Evolutionary conservation across 345 rosid genomes (phyloP).

Genomic region (Cardamine resedifolia): DNA sequence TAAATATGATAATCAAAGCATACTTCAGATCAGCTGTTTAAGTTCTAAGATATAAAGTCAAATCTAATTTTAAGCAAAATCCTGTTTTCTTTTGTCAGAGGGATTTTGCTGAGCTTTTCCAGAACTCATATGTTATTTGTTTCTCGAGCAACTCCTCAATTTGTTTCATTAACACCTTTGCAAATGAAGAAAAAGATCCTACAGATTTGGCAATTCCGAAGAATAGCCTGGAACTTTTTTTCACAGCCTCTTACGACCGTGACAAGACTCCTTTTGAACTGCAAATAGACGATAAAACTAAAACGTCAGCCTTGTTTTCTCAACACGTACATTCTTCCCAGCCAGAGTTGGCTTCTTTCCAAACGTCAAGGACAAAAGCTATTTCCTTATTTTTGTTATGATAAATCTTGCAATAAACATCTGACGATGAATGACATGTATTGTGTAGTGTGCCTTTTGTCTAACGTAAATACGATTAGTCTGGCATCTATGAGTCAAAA

Average conservation of each 20-base stretch:
- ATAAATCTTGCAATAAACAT: not conserved
- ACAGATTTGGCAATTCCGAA: too few relatives aligned
- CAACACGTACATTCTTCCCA: not conserved
- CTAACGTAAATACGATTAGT: not conserved
- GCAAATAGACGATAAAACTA: slow-evolving; percentile 31
- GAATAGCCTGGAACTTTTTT: too few relatives aligned
- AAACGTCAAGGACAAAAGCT: not conserved
- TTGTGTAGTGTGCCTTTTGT: not conserved
- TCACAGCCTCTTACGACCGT: slow-evolving; percentile 46
- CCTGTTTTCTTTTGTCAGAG: too few relatives aligned
- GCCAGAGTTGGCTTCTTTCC: not conserved
- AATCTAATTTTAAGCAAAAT: too few relatives aligned
- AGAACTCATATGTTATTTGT: too few relatives aligned
- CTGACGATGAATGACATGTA: not conserved
- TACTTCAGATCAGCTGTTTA: too few relatives aligned
- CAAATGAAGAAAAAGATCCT: too few relatives aligned
- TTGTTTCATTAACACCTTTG: too few relatives aligned
- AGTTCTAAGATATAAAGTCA: too few relatives aligned
- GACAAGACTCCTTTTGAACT: slow-evolving; percentile 91
- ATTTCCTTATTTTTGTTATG: not conserved
- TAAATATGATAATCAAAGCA: too few relatives aligned
- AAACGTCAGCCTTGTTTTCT: slow-evolving; percentile 1
- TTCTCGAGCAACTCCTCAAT: too few relatives aligned
- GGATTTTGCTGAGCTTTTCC: too few relatives aligned
- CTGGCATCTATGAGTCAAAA: not conserved